Base-by-base conservation (phyloP, 345 rosid species). In the Euphorbia lathyris region DNA sequence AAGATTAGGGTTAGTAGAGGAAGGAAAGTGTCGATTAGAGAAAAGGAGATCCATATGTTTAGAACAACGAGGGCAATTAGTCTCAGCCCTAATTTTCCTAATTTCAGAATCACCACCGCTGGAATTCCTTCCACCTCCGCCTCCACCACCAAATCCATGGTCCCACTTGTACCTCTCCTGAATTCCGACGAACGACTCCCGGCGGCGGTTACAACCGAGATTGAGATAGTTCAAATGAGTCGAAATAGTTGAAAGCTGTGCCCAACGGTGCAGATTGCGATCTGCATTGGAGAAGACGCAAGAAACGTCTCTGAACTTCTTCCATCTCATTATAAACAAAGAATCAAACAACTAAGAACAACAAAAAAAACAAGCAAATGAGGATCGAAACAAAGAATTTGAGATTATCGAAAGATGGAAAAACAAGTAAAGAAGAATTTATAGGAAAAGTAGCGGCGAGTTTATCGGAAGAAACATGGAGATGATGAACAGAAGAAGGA, bases 21-120 rank as follows among this genome's bases (percentile, higher is more conserved):
- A 68, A 27, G 27, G 53, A 63, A 72, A 27, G 22, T 83, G 84
- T 62, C 85, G 85, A 72, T 82, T 86, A 45, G 90, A 87, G 87
- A 88, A 94, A 66, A 88, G 80, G 75, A 88, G 90, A 84, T 90
- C 91, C 90, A 92, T 85, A 71, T 85, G 87, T 65, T 88, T 88
- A 1, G 90, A 90, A 72, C 98, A 94, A 14, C 92, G 89, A n/a
- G 98, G 98, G 67, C 98, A 94, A 72, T 91, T 88, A 7, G 90
- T 86, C 78, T 89, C 97, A 17, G 96, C 98, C 78, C 87, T 84
- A 42, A 94, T 81, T 88, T 85, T 88, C 51, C 96, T 80, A 14
- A 78, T 83, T 3, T 42, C 43, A 43, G 22, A 34, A 63, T 40
- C 27, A 23, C 68, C 51, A n/a, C 30, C 57, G 10, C 25, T 23